Conservation (phyloP, 768 basidiomycete genomes). For the Boletellus ananiceps region DNA sequence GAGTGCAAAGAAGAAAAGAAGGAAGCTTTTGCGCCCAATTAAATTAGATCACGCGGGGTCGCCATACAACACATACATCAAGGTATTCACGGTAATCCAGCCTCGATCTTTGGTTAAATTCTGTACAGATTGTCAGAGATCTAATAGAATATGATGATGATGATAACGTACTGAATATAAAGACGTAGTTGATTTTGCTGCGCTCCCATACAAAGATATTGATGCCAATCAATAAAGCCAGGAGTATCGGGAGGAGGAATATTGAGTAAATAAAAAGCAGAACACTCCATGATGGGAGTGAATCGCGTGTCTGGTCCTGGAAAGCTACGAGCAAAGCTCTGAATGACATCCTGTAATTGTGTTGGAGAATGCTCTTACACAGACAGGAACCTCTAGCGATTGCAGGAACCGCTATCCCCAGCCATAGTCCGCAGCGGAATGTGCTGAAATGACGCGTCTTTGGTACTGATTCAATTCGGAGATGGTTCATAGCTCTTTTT, state of each 20-base stretch:
- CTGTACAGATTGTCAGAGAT: slow-evolving; percentile 33
- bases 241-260: slow-evolving; percentile 67
- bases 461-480: slow-evolving; percentile 49
- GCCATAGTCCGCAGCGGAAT: slow-evolving; percentile 65
- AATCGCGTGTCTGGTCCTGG: slow-evolving; percentile 44
- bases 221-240: slow-evolving; percentile 73
- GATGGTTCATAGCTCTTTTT: slow-evolving; percentile 66
- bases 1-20: slow-evolving; percentile 65
- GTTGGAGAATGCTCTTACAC: slow-evolving; percentile 18
- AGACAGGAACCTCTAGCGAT: slow-evolving; percentile 64
- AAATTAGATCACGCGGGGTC: not conserved
- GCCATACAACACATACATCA: slow-evolving; percentile 40
- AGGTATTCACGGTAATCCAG: slow-evolving; percentile 78
- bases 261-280: slow-evolving; percentile 77
- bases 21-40: slow-evolving; percentile 54
- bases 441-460: slow-evolving; percentile 68
- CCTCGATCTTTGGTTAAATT: slow-evolving; percentile 63
- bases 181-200: slow-evolving; percentile 86
- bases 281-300: slow-evolving; percentile 65
- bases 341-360: not conserved
- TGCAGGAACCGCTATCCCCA: slow-evolving; percentile 73
- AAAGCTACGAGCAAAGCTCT: slow-evolving; percentile 41
- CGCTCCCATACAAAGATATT: slow-evolving; percentile 77
- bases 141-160: not conserved
- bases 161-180: slow-evolving; percentile 68